A percentile compares a stretch with the other conserved stretches of the same genome.
Evolutionary conservation across 2,329 filamentous ascomycete genomes (phyloP).

Genomic region (Xylariaceae sp.): DNA sequence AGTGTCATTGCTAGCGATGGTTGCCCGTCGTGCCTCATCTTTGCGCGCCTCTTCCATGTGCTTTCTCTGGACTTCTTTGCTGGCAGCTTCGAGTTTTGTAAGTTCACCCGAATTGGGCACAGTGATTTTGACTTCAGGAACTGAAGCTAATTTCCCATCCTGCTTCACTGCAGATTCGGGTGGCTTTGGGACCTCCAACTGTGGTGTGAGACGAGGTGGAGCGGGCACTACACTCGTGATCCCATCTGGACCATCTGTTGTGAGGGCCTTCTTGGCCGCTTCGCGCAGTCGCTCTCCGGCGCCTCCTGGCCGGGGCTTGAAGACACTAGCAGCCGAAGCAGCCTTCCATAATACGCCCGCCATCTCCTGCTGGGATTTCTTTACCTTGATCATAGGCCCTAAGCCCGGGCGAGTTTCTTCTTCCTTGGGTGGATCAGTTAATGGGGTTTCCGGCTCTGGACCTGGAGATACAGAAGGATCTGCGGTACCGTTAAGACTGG

Average conservation of each 20-base stretch:
- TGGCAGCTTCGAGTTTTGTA: conserved; percentile 38
- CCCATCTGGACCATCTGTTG: conserved; percentile 69
- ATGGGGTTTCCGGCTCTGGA: conserved; percentile 30
- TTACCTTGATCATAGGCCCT: conserved; percentile 86
- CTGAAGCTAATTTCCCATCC: conserved; percentile 35
- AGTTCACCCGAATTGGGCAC: conserved; percentile 43
- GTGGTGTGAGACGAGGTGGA: conserved; percentile 51
- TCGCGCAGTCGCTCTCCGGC: conserved; percentile 74
- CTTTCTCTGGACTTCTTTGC: conserved; percentile 32
- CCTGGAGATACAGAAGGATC: conserved; percentile 24
- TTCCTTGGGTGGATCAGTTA: conserved; percentile 30
- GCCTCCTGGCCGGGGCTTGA: conserved; percentile 84
- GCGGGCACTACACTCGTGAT: conserved; percentile 86
- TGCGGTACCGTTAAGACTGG: conserved; percentile 20
- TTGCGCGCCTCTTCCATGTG: conserved; percentile 32
- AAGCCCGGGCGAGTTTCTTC: conserved; percentile 63
- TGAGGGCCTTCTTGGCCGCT: conserved; percentile 51
- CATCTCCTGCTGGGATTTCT: conserved; percentile 67
- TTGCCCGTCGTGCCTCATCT: conserved; percentile 53
- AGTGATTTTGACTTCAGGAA: conserved; percentile 58
- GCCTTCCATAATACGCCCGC: conserved; percentile 77
- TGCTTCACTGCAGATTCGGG: conserved; percentile 35
- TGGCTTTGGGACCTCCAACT: conserved; percentile 35
- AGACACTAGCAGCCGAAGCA: conserved; percentile 64
- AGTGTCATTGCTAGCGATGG: conserved; percentile 67